Base-by-base conservation (phyloP, 2,329 filamentous ascomycete species). In the Stagonosporopsis tanaceti region DNA sequence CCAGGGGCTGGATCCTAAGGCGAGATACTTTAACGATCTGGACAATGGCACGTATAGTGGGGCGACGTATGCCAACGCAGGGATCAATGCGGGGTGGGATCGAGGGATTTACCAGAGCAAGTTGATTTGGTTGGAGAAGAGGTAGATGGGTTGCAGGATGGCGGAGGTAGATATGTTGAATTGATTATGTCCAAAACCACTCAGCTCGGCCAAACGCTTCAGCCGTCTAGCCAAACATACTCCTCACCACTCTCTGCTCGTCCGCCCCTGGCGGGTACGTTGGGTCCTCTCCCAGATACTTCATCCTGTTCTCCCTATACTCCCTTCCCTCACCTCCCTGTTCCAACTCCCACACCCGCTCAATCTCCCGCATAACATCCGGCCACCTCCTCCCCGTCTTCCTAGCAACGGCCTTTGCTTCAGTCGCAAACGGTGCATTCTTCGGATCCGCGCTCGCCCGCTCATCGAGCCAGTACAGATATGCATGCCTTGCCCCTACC, bases 31-130 rank as follows among this genome's bases (percentile, higher is more conserved):
- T 14, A 81, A 73, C 15, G 73, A 86, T 17, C 77, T 82, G 39
- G 84, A 82, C 0, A 81, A 84, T 28, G 77, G 72, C 25, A 82
- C 80, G 6, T 84, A 83, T 59, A 84, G 82, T 0, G 87, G 87
- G 0, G 80, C 81, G 9, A 88, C 85, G 7, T 76, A 89, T 66
- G 88, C 89, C 84, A 88, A 87, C 60, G 78, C 79, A 1, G 87
- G 87, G 0, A 65, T 89, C 35, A 84, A 87, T 71, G 78, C 82
- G 69, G 62, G 72, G 4, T 83, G 86, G 61, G 64, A 75, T 0
- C 62, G 60, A 32, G 76, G 73, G 0, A 85, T 88, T 62, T 87
- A 85, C 61, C 79, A 84, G 60, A 89, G 86, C 62, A 79, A 78
- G 62, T 74, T 89, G 28, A 77, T 88, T 6, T 79, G 85, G 50